Evolutionary conservation across 2,329 filamentous ascomycete species (phyloP), one percentile per base, ranked within the genome.

Genomic region (Phaeomoniella chlamydospora): DNA sequence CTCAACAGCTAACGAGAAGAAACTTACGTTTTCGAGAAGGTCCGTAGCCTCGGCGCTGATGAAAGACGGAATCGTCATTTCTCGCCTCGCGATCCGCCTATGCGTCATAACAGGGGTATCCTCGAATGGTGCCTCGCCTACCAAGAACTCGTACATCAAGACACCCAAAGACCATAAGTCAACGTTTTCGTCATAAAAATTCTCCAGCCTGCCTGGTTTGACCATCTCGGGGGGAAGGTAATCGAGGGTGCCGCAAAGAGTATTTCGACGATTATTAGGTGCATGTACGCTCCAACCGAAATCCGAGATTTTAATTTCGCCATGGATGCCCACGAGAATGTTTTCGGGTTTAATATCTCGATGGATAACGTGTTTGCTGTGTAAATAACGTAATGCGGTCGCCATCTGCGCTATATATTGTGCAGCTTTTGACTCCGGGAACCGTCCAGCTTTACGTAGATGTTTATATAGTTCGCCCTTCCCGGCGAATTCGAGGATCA

Each of bases 181-280:
- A 18, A 98, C 84, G 64, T 94, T 96, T 55, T 94, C 87, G 40
- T 74, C 82, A 61, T 96, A 96, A 53, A 72, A 92, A 61, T 90
- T 93, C 51, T 90, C 83, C 47, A 77, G 73, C 46, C 72, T 71
- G 31, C 83, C 80, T 3, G 78, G 74, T 57, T 80, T 83, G 57
- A 96, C 73, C 90, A 98, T 98, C 75, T 98, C 90, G 3, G 90
- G 90, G 3, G 90, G 90, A 12, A 98, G 73, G 58, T 98, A 98
- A 61, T 98, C 90, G 30, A 96, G 74, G 13, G 90, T 98, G 43
- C 90, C 90, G 57, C 90, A 98, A 75, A 96, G 87, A 38, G 90
- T 98, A 52, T 87, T 80, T 43, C 90, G 72, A 47, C 90, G 70
- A 62, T 88, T 92, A 59, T 93, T 94, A 16, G 90, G 90, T 4